Conservation (phyloP, 129 eudicot genomes). For the Glebionis coronaria region DNA sequence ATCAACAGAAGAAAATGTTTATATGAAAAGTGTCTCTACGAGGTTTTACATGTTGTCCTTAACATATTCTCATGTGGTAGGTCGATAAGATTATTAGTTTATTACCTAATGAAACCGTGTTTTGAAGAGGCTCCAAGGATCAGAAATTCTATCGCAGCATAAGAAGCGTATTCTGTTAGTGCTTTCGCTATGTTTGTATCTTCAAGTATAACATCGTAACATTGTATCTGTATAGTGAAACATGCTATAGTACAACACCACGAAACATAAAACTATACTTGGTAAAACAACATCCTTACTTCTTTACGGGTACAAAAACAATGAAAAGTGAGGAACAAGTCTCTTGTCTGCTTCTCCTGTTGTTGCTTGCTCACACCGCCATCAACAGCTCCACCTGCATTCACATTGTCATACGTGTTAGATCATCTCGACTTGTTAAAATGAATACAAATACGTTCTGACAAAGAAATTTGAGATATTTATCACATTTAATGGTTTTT, state of each 20-base stretch:
- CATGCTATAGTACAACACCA: not conserved
- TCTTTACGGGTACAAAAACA: conserved; percentile 82
- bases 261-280: not conserved
- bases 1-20: not conserved
- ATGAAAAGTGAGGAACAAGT: conserved; percentile 65
- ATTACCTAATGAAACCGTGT: conserved; percentile 75
- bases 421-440: not conserved
- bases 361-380: conserved; percentile 36
- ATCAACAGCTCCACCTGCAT: conserved; percentile 30
- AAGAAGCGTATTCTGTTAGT: conserved; percentile 54
- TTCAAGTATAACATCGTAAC: conserved; percentile 65
- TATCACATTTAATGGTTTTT: no score
- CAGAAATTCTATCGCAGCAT: conserved; percentile 56
- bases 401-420: not conserved
- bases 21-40: not conserved
- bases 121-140: conserved; percentile 73
- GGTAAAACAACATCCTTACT: conserved; percentile 12
- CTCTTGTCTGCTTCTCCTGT: conserved; percentile 52
- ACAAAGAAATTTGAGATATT: not conserved
- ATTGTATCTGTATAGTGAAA: conserved; percentile 43
- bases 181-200: conserved; percentile 60
- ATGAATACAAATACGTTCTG: not conserved
- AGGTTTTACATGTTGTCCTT: no score
- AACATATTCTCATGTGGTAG: no score
- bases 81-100: not conserved